Base-by-base conservation (phyloP, 345 rosid species). In the Luvunga scandens region DNA sequence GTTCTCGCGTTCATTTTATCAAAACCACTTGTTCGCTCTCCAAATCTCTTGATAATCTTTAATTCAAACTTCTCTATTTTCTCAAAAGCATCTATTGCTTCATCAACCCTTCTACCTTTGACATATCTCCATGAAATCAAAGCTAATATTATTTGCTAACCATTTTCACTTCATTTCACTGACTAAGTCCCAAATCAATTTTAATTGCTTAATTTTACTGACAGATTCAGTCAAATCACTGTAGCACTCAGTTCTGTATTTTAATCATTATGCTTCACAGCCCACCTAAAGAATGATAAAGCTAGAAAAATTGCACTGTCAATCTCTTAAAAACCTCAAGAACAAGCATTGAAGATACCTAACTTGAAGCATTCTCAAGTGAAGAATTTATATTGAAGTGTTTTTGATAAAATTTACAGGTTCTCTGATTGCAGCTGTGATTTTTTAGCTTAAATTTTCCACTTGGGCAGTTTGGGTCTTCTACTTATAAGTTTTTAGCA, bases 51-150 rank as follows among this genome's bases (percentile, higher is more conserved):
- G n/a, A n/a, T n/a, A 89, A 69, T 8, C 86, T 83, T 87, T 63
- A 95, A 86, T 1, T 94, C 95, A 59, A 84, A 91, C 72, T 85
- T 86, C 75, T 90, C 90, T 93, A 93, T 91, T 86, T 83, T 91
- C 85, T 88, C 87, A 73, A 93, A 90, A 33, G 97, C 89, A 21
- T 76, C 62, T 50, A 91, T 79, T 14, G 97, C 97, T 82, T 92
- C 98, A 28, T 86, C 88, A 31, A 87, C 93, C 80, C 78, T 92
- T 79, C 89, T 82, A 4, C 91, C 90, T 75, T 95, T 81, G 7
- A 92, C 93, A 73, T 92, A 92, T 38, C 98, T 77, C 81, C 98
- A 84, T 0, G 91, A 86, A 79, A 93, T 86, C 69, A 92, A 63
- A 16, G 86, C 89, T 66, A 93, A 95, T 65, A 98, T 95, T 95